phyloP scores from a whole-genome alignment of 192 early-diverging fungal species.

The Backusella morwellensis region DNA sequence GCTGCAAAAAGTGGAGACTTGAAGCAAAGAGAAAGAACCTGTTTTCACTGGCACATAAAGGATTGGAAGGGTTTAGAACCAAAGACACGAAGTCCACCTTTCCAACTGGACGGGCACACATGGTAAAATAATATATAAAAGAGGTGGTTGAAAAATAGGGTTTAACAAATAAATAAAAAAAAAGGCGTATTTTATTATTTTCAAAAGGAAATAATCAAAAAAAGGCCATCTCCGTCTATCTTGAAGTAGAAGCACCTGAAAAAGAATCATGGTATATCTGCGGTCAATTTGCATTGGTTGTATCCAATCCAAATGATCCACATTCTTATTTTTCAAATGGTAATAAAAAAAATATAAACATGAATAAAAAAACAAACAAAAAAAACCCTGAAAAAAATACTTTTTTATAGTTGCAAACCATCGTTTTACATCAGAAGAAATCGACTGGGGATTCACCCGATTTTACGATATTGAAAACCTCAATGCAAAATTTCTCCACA shows the following conservation, averaged over 20 bases:
- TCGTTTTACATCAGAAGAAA: conserved; percentile 76
- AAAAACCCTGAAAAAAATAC: background rate
- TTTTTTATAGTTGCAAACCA: conserved; percentile 59
- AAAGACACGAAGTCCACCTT: conserved; percentile 22
- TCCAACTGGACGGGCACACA: conserved; percentile 21
- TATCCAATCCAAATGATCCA: conserved; percentile 76
- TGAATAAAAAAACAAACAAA: background rate
- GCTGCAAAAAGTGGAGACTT: conserved; percentile 20
- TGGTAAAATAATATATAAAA: conserved; percentile 21
- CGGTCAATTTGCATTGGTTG: conserved; percentile 74
- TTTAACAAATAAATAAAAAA: background rate
- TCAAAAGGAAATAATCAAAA: conserved; percentile 79
- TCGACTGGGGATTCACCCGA: conserved; percentile 97
- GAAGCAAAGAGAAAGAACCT: conserved; percentile 7
- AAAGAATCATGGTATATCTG: conserved; percentile 72
- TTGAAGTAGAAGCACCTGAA: conserved; percentile 81
- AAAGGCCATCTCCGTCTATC: conserved; percentile 76
- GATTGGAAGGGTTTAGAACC: conserved; percentile 31
- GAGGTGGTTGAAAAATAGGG: background rate
- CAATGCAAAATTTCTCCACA: conserved; percentile 56
- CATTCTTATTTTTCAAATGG: conserved; percentile 49
- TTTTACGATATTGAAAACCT: conserved; percentile 62
- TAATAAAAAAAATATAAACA: conserved; percentile 21
- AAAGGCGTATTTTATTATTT: conserved; percentile 71
- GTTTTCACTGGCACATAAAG: conserved; percentile 29